Base-by-base conservation (phyloP, 257 asterid genomes). In the Scutellaria galericulata region DNA sequence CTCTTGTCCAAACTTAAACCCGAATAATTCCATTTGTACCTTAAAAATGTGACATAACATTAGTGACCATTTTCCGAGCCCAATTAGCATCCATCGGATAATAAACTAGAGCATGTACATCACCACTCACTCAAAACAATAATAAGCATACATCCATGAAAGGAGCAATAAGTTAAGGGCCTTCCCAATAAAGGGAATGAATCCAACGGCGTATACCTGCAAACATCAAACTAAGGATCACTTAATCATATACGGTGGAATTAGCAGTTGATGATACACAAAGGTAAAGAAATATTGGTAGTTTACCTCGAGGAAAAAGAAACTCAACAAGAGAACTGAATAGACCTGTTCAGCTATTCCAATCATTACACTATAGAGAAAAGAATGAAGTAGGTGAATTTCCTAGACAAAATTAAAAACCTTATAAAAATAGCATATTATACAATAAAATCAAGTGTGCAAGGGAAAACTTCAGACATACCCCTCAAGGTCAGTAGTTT, bases 141-240 rank as follows among this genome's bases (percentile, higher is more conserved):
- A 95, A 81, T 95, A 95, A 55, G 99, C 95, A 79, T 95, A 95
- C 98, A 95, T 85, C 99, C 99, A 95, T 0, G 97, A 83, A 59
- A 95, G 97, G 63, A 95, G 94, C 68, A 92, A 74, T 63, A 95
- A 85, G 86, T 87, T 92, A 14, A 90, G 75, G 47, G 85, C 66
- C 84, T 90, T 90, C 64, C 99, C 99, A 42, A 83, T 55, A 55
- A 52, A 83, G 18, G 99, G 99, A 60, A 95, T 71, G 81, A 87
- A 84, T 67, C 99, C 99, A 66, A 80, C 79, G 78, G 83, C 76
- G 70, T 82, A 86, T 72, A 92, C 96, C 99, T 95, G 85, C 73
- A 83, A 55, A 67, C 56, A 66, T 60, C 46, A 79, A 69, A 73
- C 9, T 13, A 20, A 67, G 24, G n/a, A 67, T 72, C 64, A 14